Percentiles rank a stretch among this genome's conserved stretches.
Conservation (phyloP, 352 stramenopile species). For the Phytophthora uliginosa region DNA sequence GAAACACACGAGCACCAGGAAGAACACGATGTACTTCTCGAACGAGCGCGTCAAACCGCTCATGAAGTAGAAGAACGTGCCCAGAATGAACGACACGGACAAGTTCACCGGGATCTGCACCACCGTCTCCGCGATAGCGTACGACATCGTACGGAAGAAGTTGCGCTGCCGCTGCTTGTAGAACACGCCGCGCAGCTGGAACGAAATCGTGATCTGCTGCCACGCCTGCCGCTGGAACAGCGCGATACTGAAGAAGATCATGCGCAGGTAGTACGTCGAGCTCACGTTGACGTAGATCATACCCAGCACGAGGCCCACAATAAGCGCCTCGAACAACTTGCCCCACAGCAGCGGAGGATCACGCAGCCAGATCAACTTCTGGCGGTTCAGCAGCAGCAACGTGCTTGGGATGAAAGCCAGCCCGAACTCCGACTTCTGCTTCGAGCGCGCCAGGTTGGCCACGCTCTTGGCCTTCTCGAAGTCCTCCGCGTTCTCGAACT, state of each 20-base stretch:
- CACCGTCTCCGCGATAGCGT: slow-evolving; percentile 75
- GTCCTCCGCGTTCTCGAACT: slow-evolving; percentile 66
- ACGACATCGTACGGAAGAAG: slow-evolving; percentile 91
- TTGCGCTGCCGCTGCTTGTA: slow-evolving; percentile 93
- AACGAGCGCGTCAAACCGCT: slow-evolving; percentile 77
- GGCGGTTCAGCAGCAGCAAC: slow-evolving; percentile 60
- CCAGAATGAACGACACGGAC: slow-evolving; percentile 60
- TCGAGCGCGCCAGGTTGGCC: slow-evolving; percentile 54
- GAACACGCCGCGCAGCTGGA: slow-evolving; percentile 86
- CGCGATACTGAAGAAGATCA: slow-evolving; percentile 78
- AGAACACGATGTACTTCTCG: slow-evolving; percentile 83
- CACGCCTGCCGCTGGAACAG: slow-evolving; percentile 81
- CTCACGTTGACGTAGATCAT: slow-evolving; percentile 75
- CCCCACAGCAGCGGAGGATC: slow-evolving; percentile 70
- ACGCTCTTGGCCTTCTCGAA: slow-evolving; percentile 67
- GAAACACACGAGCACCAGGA: slow-evolving; percentile 83
- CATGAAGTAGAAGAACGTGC: slow-evolving; percentile 93
- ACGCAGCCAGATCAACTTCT: slow-evolving; percentile 77
- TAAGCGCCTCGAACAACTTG: slow-evolving; percentile 69
- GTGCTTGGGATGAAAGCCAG: slow-evolving; percentile 58
- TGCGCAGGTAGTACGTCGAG: slow-evolving; percentile 70
- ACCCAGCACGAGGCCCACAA: slow-evolving; percentile 89
- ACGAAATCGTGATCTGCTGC: slow-evolving; percentile 81
- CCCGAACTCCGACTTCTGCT: slow-evolving; percentile 66
- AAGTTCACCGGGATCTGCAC: slow-evolving; percentile 81